Evolutionary conservation across 2,329 filamentous ascomycete species (phyloP).

Genomic region (Triangularia setosa): DNA sequence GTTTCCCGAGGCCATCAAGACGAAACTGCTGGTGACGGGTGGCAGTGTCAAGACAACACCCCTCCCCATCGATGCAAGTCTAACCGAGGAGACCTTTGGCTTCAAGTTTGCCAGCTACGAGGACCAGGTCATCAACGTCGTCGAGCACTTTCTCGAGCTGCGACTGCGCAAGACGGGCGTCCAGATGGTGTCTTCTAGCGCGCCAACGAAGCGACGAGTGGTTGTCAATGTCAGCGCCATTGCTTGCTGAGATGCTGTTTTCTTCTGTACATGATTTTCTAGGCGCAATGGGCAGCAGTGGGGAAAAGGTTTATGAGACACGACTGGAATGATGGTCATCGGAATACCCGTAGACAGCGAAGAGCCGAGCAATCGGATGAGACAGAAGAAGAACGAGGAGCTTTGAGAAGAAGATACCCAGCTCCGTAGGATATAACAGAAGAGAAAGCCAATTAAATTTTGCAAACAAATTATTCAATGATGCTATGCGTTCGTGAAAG

Average conservation of each 20-base stretch:
- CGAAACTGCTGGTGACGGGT: constrained; percentile 24
- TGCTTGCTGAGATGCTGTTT: not conserved
- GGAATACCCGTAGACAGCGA: not conserved
- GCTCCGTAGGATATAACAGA: not conserved
- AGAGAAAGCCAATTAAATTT: not conserved
- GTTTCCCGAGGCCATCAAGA: constrained; percentile 30
- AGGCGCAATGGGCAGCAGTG: not conserved
- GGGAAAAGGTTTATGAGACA: not conserved
- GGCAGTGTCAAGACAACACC: constrained; percentile 25
- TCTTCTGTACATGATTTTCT: not conserved
- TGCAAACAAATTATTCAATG: not conserved
- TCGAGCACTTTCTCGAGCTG: constrained; percentile 29
- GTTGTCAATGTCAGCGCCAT: constrained; percentile 16
- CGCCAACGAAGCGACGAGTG: constrained; percentile 8
- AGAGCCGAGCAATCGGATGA: not conserved
- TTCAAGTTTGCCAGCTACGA: constrained; percentile 27
- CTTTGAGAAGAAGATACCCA: constrained; percentile 3
- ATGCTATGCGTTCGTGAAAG: not conserved
- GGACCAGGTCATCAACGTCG: constrained; percentile 29
- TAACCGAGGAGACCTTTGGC: constrained; percentile 28
- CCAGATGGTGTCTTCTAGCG: constrained; percentile 1
- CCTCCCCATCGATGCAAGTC: constrained; percentile 29
- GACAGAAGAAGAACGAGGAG: not conserved
- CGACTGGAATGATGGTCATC: not conserved
- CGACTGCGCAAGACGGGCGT: constrained; percentile 10